phyloP scores from a whole-genome alignment of 2,329 filamentous ascomycete genomes.

The Endoconidiophora polonica region DNA sequence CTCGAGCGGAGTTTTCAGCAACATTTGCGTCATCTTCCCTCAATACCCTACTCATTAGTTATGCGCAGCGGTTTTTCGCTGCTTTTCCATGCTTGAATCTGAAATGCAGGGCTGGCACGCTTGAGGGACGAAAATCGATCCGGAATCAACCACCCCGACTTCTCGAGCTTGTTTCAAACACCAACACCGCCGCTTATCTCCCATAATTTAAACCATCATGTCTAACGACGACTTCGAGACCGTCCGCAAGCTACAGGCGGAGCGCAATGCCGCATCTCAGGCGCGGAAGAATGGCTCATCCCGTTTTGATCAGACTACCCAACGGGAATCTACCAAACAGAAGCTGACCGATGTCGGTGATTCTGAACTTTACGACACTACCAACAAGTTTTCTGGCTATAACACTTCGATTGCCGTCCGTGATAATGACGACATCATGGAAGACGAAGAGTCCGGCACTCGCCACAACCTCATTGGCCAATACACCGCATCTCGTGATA shows the following conservation, averaged over 20 bases:
- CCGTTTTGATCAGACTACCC: constrained; percentile 60
- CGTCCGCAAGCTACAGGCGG: constrained; percentile 75
- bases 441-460: constrained; percentile 56
- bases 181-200: not conserved
- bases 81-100: constrained; percentile 11
- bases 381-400: constrained; percentile 76
- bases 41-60: constrained; percentile 22
- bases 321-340: constrained; percentile 75
- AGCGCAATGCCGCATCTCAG: constrained; percentile 70
- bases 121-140: constrained; percentile 13
- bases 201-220: constrained; percentile 28
- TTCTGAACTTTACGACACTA: constrained; percentile 67
- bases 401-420: constrained; percentile 71
- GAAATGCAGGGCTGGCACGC: constrained; percentile 13
- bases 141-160: constrained; percentile 2
- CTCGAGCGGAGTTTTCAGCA: constrained; percentile 17
- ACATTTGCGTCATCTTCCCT: constrained; percentile 18
- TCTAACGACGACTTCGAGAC: constrained; percentile 73
- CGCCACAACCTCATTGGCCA: constrained; percentile 75
- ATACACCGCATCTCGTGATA: constrained; percentile 81
- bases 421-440: constrained; percentile 63
- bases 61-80: constrained; percentile 13
- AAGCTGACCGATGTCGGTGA: constrained; percentile 84
- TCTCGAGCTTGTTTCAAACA: not conserved
- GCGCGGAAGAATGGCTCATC: constrained; percentile 61